These are phyloP conservation scores for Kodamaea fungicola DNA, from an alignment of 1,139 yeast species.

Conservation along the genomic window DNA sequence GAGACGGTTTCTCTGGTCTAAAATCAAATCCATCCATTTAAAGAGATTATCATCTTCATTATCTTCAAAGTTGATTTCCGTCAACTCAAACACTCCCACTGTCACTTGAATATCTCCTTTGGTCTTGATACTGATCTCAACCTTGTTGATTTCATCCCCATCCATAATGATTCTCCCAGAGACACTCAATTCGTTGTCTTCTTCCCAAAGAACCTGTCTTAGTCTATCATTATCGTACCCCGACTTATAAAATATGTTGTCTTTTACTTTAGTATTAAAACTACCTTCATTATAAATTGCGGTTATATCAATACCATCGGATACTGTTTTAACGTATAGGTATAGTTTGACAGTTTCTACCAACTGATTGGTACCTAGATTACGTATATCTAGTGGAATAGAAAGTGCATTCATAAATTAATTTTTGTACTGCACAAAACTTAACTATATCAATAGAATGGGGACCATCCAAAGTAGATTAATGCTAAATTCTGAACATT, in stretches of 20 bases:
- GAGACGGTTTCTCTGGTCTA: slow-evolving; percentile 15
- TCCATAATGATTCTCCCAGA: too few relatives aligned
- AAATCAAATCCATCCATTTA: slow-evolving; percentile 26
- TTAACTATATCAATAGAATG: slow-evolving; percentile 39
- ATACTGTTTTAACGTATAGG: slow-evolving; percentile 1
- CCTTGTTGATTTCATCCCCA: slow-evolving; percentile 12
- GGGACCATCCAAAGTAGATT: slow-evolving; percentile 83
- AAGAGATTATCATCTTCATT: slow-evolving; percentile 14
- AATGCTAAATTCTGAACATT: slow-evolving; percentile 65
- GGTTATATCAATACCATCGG: slow-evolving; percentile 10
- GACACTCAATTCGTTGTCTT: too few relatives aligned
- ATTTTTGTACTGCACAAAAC: too few relatives aligned
- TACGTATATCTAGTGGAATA: slow-evolving; percentile 22
- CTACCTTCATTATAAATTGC: slow-evolving; percentile 20
- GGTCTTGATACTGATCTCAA: slow-evolving; percentile 18
- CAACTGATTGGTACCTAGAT: slow-evolving; percentile 12
- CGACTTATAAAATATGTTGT: too few relatives aligned
- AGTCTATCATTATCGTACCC: too few relatives aligned
- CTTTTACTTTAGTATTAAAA: slow-evolving; percentile 11
- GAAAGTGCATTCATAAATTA: slow-evolving; percentile 10
- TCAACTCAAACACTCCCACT: slow-evolving; percentile 20
- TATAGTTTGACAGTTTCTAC: slow-evolving; percentile 15
- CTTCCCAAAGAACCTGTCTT: slow-evolving; percentile 2
- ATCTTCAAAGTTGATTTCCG: slow-evolving; percentile 14
- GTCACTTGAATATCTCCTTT: slow-evolving; percentile 22